Conservation (phyloP, 2,329 filamentous ascomycete genomes). For the Apiospora aurea region DNA sequence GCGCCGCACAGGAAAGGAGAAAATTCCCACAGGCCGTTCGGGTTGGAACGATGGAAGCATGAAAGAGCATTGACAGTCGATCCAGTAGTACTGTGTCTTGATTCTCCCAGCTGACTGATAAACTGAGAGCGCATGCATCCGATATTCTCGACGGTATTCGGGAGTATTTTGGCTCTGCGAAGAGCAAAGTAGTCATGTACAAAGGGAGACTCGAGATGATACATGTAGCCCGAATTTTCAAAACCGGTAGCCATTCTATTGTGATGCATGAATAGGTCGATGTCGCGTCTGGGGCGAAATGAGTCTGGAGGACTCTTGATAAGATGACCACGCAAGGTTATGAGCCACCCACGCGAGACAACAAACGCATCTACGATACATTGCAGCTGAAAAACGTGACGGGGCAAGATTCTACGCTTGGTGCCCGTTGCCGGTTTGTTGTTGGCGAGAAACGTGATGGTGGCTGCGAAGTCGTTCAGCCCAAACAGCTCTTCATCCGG, state of each 20-base stretch:
- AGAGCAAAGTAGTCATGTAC: too few species aligned
- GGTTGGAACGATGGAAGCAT: too few species aligned
- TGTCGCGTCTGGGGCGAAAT: neutral
- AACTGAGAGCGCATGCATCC: neutral
- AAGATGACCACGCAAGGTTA: neutral
- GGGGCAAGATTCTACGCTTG: neutral
- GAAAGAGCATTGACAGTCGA: too few species aligned
- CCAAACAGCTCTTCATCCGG: neutral
- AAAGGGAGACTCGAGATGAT: too few species aligned
- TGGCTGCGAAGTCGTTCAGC: neutral
- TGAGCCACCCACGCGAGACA: neutral
- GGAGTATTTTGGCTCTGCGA: too few species aligned
- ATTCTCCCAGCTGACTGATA: neutral
- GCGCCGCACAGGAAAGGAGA: neutral
- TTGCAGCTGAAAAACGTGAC: neutral
- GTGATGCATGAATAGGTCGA: neutral
- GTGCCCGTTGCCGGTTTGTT: neutral
- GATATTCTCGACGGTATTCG: too few species aligned
- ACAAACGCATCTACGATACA: neutral
- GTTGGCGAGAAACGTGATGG: neutral
- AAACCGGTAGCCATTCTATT: too few species aligned
- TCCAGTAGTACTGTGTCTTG: neutral
- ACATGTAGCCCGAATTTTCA: neutral
- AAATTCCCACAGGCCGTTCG: neutral
- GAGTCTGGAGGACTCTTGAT: neutral